Base-by-base conservation (phyloP, 306 rosid genomes). In the Lupinus albus region DNA sequence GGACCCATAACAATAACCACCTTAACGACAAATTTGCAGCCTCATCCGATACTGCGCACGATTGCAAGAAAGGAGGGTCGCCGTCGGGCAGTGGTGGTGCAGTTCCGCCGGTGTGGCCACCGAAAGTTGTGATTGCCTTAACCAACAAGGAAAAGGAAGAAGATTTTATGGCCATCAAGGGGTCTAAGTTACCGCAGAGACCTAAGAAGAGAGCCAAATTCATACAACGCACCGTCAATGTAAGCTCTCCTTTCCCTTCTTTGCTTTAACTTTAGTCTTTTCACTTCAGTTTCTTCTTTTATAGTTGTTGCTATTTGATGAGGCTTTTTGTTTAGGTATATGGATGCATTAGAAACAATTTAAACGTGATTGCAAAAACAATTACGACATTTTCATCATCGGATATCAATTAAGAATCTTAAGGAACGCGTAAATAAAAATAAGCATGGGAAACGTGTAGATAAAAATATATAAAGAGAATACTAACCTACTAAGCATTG, bases 111-210 rank as follows among this genome's bases (percentile, higher is more conserved):
- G 86, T 89, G 5, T 92, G 96, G 96, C 96, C 91, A 10, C 97
- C 98, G 0, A 93, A 89, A 76, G 89, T 93, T 81, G 88, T 84
- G 79, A 89, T 89, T 83, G 91, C 88, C 72, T 79, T 92, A 76
- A 92, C 96, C 11, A 88, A 88, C 71, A 93, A 93, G 67, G 98
- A 89, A 85, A 93, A 93, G 52, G 98, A 93, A 53, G 96, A 93
- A 70, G 98, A 93, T 85, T 93, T 93, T 79, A 73, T 89, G 68
- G 88, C 95, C 18, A 84, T 93, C 33, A 93, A 93, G 56, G 98
- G 96, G 7, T 86, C 98, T 5, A 93, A 93, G 57, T 80, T 93
- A 17, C 98, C 98, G 2, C 95, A 89, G 67, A 84, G 91, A 80
- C 98, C 97, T 76, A 93, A 88, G 58, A 93, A 88, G 78, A 83